A percentile compares a stretch with the other conserved stretches of the same genome.
phyloP scores from a whole-genome alignment of 1,284 basidiomycete genomes.

The Pseudozyma sp. region DNA sequence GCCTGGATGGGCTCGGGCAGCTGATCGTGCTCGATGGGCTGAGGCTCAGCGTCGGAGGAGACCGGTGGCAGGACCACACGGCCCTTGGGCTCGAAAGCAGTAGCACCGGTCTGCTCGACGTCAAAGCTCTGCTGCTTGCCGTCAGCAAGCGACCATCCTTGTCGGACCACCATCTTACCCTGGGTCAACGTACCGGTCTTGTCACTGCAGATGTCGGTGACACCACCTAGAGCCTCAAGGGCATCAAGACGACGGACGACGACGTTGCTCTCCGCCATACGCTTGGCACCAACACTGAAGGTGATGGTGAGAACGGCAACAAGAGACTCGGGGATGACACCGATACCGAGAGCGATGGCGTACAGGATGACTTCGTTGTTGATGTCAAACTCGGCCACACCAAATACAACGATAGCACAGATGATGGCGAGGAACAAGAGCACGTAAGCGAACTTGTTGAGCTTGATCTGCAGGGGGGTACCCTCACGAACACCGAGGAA shows the following conservation, averaged over 20 bases:
- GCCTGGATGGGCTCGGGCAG: slow-evolving; percentile 33
- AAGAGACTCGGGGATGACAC: slow-evolving; percentile 69
- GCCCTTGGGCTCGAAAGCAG: slow-evolving; percentile 56
- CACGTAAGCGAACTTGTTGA: slow-evolving; percentile 75
- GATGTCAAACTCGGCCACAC: slow-evolving; percentile 70
- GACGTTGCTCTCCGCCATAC: slow-evolving; percentile 62
- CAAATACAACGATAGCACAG: slow-evolving; percentile 71
- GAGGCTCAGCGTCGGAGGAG: slow-evolving; percentile 13
- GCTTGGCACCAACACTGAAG: slow-evolving; percentile 62
- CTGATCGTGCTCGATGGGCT: slow-evolving; percentile 17
- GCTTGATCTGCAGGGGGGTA: slow-evolving; percentile 76
- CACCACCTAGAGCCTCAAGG: slow-evolving; percentile 61
- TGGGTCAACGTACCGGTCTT: slow-evolving; percentile 65
- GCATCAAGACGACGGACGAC: slow-evolving; percentile 63
- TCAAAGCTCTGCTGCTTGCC: slow-evolving; percentile 37
- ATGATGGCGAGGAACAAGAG: slow-evolving; percentile 74
- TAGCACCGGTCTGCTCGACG: slow-evolving; percentile 53
- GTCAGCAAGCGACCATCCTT: slow-evolving; percentile 44
- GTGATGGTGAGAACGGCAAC: slow-evolving; percentile 69
- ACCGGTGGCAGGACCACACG: slow-evolving; percentile 25
- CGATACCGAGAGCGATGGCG: slow-evolving; percentile 62
- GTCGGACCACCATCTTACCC: slow-evolving; percentile 64
- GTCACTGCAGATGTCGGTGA: slow-evolving; percentile 59
- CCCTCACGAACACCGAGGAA: slow-evolving; percentile 71
- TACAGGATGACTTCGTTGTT: slow-evolving; percentile 72